Evolutionary conservation across 768 basidiomycete species (phyloP), one percentile per base, ranked within the genome.

Genomic region (Kockovaella imperatae): DNA sequence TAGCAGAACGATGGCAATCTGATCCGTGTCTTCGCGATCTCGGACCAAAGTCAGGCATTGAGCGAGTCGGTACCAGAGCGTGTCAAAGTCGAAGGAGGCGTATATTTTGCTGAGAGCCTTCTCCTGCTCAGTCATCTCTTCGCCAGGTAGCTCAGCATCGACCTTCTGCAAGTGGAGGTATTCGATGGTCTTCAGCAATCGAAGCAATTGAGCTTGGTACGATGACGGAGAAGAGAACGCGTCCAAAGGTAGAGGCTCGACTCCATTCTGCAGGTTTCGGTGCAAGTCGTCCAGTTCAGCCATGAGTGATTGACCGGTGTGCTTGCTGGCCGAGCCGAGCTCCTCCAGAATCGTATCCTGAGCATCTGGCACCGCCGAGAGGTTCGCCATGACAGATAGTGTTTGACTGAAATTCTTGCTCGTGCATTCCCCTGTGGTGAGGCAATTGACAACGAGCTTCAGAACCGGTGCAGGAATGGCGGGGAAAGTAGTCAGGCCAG

Each of bases 361-460:
- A 6, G 86, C 86, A 49, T 87, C 87, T 5, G 87, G 84, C 51
- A 96, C 80, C 69, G 80, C 79, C 0, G 90, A 91, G 18, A 97
- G 75, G 62, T 99, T 83, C 70, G 93, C 88, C 49, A 99, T 97
- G 28, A 96, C 79, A 15, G 83, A 77, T 35, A 97, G 76, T 32
- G 87, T 90, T 66, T 90, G 83, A 58, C 89, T 84, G 79, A 99
- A 99, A n/a, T 91, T 95, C 26, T 85, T 79, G 35, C 84, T 86
- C 20, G 90, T 89, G 65, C 93, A 97, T 75, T 99, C 95, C 35
- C 95, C 95, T 17, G 84, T 78, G n/a, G 95, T 96, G 54, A 99
- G 76, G 59, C 97, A 89, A 70, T 97, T 97, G 67, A 95, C 89
- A 52, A 97, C 88, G 30, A 90, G 79, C 30, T 86, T 83, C 21